Evolutionary conservation across 257 asterid genomes (phyloP).

Genomic region (Lavandula angustifolia): DNA sequence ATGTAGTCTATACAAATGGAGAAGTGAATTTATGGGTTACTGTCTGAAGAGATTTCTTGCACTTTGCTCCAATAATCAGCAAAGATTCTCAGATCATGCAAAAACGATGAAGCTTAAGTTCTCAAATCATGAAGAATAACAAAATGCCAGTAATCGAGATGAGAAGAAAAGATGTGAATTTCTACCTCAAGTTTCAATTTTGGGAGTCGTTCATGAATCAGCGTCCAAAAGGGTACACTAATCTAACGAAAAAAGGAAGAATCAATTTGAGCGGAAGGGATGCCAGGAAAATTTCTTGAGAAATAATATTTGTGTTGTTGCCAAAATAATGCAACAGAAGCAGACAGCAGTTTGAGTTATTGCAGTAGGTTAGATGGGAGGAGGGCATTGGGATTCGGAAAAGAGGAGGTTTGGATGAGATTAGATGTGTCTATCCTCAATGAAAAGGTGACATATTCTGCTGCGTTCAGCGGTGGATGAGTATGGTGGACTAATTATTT

Average conservation of each 20-base stretch:
- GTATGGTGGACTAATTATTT: background rate
- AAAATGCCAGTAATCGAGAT: constrained; percentile 15
- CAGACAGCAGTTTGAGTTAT: background rate
- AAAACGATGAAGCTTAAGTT: background rate
- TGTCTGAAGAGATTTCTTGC: too few species aligned
- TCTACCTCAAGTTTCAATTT: constrained; percentile 21
- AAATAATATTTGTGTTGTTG: background rate
- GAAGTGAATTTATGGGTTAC: background rate
- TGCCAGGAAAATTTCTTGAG: background rate
- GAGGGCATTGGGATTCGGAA: constrained; percentile 18
- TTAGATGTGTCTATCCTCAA: constrained; percentile 5
- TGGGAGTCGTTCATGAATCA: constrained; percentile 15
- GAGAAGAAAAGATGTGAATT: background rate
- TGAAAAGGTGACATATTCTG: constrained; percentile 13
- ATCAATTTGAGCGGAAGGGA: background rate
- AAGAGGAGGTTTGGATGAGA: constrained; percentile 13
- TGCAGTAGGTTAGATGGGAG: background rate
- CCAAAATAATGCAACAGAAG: background rate
- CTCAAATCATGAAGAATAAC: constrained; percentile 10
- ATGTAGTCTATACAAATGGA: background rate
- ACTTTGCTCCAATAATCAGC: too few species aligned
- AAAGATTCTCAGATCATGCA: too few species aligned
- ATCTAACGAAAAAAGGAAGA: background rate
- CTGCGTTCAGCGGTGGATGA: constrained; percentile 8
- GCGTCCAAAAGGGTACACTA: constrained; percentile 26